These are phyloP conservation scores for Orbilia blumenaviensis DNA, from an alignment of 2,329 filamentous ascomycete genomes.

Conservation along the genomic window DNA sequence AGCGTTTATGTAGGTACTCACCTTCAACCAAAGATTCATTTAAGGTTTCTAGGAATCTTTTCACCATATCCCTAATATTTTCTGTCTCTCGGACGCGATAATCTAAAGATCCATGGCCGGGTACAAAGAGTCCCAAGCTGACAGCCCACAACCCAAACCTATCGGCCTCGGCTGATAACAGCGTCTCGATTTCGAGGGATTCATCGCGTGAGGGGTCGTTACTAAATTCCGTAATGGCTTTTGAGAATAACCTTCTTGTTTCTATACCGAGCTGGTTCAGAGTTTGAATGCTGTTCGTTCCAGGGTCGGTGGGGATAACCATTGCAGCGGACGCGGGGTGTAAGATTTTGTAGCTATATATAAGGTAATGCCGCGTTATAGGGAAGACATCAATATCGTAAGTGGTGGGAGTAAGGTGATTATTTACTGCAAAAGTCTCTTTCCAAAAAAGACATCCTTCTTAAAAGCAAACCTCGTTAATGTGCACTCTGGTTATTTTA, in stretches of 20 bases:
- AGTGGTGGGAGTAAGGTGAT: not conserved
- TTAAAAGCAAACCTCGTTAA: no score
- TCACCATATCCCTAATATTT: slow-evolving; percentile 23
- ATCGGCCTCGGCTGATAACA: slow-evolving; percentile 36
- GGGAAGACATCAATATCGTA: no score
- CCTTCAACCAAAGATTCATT: slow-evolving; percentile 33
- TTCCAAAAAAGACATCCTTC: no score
- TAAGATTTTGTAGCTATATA: not conserved
- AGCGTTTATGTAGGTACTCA: not conserved
- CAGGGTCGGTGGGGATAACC: not conserved
- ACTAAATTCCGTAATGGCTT: not conserved
- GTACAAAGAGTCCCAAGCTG: slow-evolving; percentile 44
- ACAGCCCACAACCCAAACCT: slow-evolving; percentile 41
- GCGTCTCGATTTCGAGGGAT: not conserved
- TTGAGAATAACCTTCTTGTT: slow-evolving; percentile 20
- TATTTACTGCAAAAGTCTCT: not conserved
- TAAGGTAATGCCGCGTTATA: not conserved
- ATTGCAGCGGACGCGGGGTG: not conserved
- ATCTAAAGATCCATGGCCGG: slow-evolving; percentile 48
- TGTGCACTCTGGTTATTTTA: not conserved
- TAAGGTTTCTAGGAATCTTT: slow-evolving; percentile 6
- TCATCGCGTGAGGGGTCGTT: slow-evolving; percentile 1
- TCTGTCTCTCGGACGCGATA: slow-evolving; percentile 42
- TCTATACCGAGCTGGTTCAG: slow-evolving; percentile 3
- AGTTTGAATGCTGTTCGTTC: not conserved